Evolutionary conservation across 163 green algal species (phyloP).

Genomic region (Volvox carteri): DNA sequence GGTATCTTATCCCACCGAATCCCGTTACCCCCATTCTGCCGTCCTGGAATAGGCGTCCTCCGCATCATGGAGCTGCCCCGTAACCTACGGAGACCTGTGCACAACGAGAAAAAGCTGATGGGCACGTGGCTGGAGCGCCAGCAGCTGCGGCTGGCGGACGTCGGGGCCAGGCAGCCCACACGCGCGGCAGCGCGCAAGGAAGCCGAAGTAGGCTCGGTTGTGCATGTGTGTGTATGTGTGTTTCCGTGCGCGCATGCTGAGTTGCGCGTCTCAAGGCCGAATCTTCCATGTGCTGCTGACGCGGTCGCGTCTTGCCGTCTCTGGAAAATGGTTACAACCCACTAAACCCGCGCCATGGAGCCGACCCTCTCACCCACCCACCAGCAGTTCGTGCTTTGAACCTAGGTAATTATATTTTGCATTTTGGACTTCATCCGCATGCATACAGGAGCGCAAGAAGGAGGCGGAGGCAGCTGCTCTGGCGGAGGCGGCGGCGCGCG

Average conservation of each 20-base stretch:
- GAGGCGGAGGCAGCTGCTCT: slow-evolving; percentile 55
- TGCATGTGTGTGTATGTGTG: no score
- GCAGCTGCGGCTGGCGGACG: slow-evolving; percentile 66
- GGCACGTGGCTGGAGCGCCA: slow-evolving; percentile 77
- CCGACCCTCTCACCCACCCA: no score
- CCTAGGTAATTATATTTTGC: no score
- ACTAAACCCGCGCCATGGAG: no score
- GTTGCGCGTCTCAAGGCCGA: no score
- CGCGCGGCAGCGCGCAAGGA: slow-evolving; percentile 61
- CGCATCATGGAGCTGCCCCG: slow-evolving; percentile 90
- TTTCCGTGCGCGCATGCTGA: no score
- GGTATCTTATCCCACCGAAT: no score
- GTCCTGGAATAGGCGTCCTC: slow-evolving; percentile 72
- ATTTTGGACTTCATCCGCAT: no score
- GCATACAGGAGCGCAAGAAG: slow-evolving; percentile 54
- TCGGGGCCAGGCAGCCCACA: slow-evolving; percentile 59
- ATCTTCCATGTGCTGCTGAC: no score
- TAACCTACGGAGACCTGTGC: slow-evolving; percentile 80
- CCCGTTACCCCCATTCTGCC: background rate
- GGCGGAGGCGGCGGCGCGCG: slow-evolving; percentile 46
- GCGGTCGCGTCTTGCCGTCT: no score
- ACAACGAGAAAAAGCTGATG: slow-evolving; percentile 81
- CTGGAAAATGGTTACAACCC: no score
- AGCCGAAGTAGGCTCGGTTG: slow-evolving; percentile 62
- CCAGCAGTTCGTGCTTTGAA: no score